Base-by-base conservation (phyloP, 2,329 filamentous ascomycete species). In the Harringtonia aguacate region DNA sequence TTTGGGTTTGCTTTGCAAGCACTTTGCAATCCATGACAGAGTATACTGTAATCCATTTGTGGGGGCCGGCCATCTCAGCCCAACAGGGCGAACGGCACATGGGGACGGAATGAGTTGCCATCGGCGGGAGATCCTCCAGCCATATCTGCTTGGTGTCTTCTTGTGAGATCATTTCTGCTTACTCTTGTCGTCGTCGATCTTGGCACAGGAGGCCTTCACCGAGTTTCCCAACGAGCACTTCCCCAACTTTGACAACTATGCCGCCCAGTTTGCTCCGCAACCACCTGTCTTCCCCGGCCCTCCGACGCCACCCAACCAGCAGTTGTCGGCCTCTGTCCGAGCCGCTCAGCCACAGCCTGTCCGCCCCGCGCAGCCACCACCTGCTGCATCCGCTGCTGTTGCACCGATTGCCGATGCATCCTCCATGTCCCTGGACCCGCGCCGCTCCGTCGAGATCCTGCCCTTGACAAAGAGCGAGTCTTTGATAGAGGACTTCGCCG, bases 241-340 rank as follows among this genome's bases (percentile, higher is more conserved):
- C 54, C 59, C 62, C 44, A 58, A 58, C 51, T 73, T 71, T 54
- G 72, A 73, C 48, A 61, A 60, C 44, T 67, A 61, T 49, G 60
- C 58, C 50, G 56, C 59, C 33, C 62, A 60, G 43, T 74, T 71
- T 57, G 64, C 64, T 50, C 50, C 47, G 5, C 55, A 56, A 34
- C 40, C 41, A 30, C 22, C 43, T 39, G 48, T 60, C 38, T 66
- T 69, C 46, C 65, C 67, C 8, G 64, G 67, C 4, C 72, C 73
- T 27, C 70, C 72, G 3, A 75, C 72, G 12, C 73, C 72, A 17
- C 73, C 73, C 6, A 68, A 64, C 39, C 63, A 68, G 33, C 58
- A 53, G 15, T 47, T 52, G 22, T 18, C 41, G 14, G 30, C 52
- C 12, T 33, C 54, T 28, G 54, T 53, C 43, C 58, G 58, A 47